These are phyloP conservation scores for Chamaenerion angustifolium DNA, from an alignment of 345 rosid species.

Conservation along the genomic window DNA sequence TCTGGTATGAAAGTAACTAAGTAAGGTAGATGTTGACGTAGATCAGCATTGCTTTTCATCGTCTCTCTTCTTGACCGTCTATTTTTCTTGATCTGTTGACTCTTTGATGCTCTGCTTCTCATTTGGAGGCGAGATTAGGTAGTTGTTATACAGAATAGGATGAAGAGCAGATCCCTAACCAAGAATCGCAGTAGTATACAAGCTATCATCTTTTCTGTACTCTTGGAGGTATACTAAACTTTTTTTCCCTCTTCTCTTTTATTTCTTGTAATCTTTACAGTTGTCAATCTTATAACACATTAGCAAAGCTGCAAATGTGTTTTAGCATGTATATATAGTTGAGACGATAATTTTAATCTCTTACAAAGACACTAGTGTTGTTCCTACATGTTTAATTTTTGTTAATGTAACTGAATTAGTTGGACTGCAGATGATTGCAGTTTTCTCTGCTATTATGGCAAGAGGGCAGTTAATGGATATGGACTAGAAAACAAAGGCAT, in stretches of 20 bases:
- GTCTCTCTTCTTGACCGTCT: no score
- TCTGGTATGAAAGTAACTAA: no score
- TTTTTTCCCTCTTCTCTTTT: conserved; percentile 37
- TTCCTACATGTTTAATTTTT: neutral
- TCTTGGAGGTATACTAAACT: no score
- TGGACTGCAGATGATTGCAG: conserved; percentile 21
- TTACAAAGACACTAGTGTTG: neutral
- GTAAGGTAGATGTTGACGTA: no score
- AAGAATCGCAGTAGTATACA: conserved; percentile 52
- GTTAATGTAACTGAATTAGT: neutral
- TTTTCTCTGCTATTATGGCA: conserved; percentile 26
- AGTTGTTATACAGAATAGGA: conserved; percentile 47
- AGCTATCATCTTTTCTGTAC: no score
- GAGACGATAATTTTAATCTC: neutral
- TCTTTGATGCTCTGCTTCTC: no score
- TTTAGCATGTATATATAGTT: neutral
- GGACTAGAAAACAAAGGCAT: conserved; percentile 39
- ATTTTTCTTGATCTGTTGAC: no score
- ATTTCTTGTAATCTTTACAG: no score
- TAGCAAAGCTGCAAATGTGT: neutral
- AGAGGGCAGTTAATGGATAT: conserved; percentile 26
- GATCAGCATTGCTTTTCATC: no score
- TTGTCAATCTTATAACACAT: no score
- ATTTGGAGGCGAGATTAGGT: conserved; percentile 63
- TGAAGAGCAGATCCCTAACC: conserved; percentile 47